A percentile compares a stretch with the other conserved stretches of the same genome.
phyloP scores from a whole-genome alignment of 2,329 filamentous ascomycete genomes.

The Trichophyton mentagrophytes region DNA sequence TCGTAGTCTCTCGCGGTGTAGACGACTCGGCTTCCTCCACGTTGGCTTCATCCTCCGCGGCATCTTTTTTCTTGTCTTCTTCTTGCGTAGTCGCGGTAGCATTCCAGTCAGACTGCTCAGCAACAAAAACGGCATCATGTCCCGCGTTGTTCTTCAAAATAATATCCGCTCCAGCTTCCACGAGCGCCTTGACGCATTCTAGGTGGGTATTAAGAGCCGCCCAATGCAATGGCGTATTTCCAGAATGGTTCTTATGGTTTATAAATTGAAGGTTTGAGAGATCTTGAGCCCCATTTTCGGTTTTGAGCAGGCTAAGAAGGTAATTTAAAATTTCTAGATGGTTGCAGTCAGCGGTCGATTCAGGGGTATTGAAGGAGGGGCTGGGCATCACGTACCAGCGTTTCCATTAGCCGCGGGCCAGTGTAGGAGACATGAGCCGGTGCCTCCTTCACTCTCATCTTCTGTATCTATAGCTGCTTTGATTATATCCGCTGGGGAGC shows the following conservation, averaged over 20 bases:
- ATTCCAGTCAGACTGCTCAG: conserved; percentile 54
- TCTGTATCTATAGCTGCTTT: conserved; percentile 57
- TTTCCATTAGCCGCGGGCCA: conserved; percentile 91
- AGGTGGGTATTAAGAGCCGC: conserved; percentile 82
- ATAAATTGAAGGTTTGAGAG: conserved; percentile 19
- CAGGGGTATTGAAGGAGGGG: background rate
- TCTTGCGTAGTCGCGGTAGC: background rate
- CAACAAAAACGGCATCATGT: conserved; percentile 64
- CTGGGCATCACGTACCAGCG: conserved; percentile 45
- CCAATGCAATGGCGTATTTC: conserved; percentile 91
- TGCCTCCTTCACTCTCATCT: conserved; percentile 56
- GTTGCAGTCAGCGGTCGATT: background rate
- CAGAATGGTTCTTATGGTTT: conserved; percentile 57
- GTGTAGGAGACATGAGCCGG: conserved; percentile 49
- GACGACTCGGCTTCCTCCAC: background rate
- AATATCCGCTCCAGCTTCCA: conserved; percentile 65
- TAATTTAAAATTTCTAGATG: conserved; percentile 35
- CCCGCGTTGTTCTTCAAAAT: conserved; percentile 70
- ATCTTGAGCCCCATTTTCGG: background rate
- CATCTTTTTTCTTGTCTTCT: conserved; percentile 10
- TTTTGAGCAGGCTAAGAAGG: conserved; percentile 33
- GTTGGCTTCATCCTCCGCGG: conserved; percentile 4
- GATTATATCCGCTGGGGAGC: conserved; percentile 51
- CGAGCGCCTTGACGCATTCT: conserved; percentile 60
- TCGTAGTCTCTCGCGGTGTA: conserved; percentile 14